phyloP scores from a whole-genome alignment of 2,329 filamentous ascomycete species.

The Trichoderma sp. region DNA sequence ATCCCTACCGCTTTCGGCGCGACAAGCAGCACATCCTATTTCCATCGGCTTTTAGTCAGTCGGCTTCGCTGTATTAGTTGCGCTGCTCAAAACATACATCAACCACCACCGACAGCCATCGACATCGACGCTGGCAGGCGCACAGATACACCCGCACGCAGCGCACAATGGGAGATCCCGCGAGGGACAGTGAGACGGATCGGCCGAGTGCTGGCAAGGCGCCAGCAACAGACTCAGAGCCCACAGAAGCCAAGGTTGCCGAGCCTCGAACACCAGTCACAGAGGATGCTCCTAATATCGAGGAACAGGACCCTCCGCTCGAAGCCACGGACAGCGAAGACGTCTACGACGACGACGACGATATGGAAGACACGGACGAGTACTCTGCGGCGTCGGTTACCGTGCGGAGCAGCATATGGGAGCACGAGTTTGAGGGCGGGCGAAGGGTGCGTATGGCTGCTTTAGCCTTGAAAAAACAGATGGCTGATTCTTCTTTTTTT shows the following conservation, averaged over 20 bases:
- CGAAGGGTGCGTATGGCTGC: slow-evolving; percentile 24
- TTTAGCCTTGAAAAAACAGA: neutral
- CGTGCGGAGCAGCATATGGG: slow-evolving; percentile 26
- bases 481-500: neutral
- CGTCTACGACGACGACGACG: slow-evolving; percentile 8
- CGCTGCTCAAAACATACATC: neutral
- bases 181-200: neutral
- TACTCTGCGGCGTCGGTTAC: slow-evolving; percentile 17
- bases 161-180: slow-evolving; percentile 20
- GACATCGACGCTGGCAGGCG: neutral
- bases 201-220: slow-evolving; percentile 15
- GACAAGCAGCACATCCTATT: neutral
- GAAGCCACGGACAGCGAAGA: slow-evolving; percentile 23
- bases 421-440: slow-evolving; percentile 28
- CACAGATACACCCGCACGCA: neutral
- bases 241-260: slow-evolving; percentile 14
- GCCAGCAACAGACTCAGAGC: slow-evolving; percentile 7
- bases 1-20: neutral
- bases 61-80: neutral
- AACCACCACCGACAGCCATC: neutral
- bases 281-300: slow-evolving; percentile 21
- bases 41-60: neutral
- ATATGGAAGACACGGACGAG: slow-evolving; percentile 13
- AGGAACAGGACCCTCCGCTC: slow-evolving; percentile 25
- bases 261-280: slow-evolving; percentile 13